Conservation (phyloP, 2,329 filamentous ascomycete genomes). For the Ceratocystis destructans region DNA sequence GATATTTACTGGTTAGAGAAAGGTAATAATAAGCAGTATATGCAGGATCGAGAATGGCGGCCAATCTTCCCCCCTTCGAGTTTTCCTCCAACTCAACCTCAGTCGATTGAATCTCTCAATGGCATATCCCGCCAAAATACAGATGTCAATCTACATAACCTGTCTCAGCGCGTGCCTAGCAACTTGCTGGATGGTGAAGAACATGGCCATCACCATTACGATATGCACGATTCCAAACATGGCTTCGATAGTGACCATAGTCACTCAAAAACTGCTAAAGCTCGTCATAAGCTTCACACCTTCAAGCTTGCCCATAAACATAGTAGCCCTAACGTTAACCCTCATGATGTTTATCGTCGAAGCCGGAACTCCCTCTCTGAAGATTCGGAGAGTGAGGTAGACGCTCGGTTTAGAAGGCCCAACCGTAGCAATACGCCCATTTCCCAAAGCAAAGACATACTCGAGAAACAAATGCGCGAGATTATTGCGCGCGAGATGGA, state of each 20-base stretch:
- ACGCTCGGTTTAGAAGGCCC: constrained; percentile 28
- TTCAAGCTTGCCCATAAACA: constrained; percentile 32
- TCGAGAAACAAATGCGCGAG: constrained; percentile 49
- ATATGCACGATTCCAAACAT: constrained; percentile 6
- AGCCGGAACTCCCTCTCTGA: constrained; percentile 42
- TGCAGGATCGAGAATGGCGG: constrained; percentile 66
- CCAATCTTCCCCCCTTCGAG: constrained; percentile 44
- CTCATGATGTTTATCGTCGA: constrained; percentile 39
- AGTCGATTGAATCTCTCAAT: constrained; percentile 22
- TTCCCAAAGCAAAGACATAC: constrained; percentile 36
- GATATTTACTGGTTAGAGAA: constrained; percentile 87
- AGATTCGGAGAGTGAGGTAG: constrained; percentile 44
- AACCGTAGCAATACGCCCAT: constrained; percentile 35
- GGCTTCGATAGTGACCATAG: constrained; percentile 17
- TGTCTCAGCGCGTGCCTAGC: constrained; percentile 19
- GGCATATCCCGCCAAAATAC: constrained; percentile 26
- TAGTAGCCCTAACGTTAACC: constrained; percentile 35
- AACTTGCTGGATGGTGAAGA: constrained; percentile 24
- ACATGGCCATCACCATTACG: constrained; percentile 24
- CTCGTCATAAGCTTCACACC: constrained; percentile 16
- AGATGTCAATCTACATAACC: constrained; percentile 21
- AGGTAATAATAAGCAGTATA: constrained; percentile 60
- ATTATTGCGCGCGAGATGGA: constrained; percentile 42
- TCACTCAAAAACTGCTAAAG: constrained; percentile 13
- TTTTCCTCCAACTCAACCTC: constrained; percentile 18